These are phyloP conservation scores for Citrus cavaleriei DNA, from an alignment of 345 rosid genomes.

Conservation along the genomic window DNA sequence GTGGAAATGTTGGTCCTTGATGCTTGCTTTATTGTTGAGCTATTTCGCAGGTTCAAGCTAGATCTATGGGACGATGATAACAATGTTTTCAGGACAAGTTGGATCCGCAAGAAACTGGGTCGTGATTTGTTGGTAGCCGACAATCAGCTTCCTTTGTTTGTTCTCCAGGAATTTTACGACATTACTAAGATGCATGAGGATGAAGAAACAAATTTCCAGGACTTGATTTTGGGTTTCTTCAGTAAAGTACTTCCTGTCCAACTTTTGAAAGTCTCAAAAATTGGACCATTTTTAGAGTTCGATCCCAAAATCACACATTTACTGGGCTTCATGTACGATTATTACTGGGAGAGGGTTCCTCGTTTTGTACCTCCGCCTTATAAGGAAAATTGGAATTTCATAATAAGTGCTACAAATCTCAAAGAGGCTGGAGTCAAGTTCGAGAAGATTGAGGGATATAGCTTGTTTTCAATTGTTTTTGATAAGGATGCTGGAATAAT, in stretches of 20 bases:
- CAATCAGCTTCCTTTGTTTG: conserved; percentile 8
- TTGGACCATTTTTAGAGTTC: fast-evolving
- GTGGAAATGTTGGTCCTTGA: too few species aligned
- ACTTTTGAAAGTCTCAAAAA: too few species aligned
- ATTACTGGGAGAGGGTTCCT: not conserved
- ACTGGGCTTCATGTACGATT: not conserved
- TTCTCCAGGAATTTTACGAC: not conserved
- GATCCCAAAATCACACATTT: not conserved
- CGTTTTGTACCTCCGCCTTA: fast-evolving
- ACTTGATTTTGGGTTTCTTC: not conserved
- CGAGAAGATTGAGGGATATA: not conserved
- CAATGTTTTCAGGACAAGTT: too few species aligned
- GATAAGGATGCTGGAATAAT: not conserved
- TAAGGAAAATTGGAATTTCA: not conserved
- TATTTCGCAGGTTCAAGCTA: too few species aligned
- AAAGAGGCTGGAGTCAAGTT: conserved; percentile 13
- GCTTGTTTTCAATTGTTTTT: not conserved
- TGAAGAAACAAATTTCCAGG: not conserved
- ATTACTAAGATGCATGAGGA: not conserved
- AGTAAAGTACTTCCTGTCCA: not conserved
- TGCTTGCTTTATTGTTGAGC: too few species aligned
- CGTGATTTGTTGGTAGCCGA: too few species aligned
- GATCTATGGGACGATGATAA: too few species aligned
- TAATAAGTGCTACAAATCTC: conserved; percentile 10
- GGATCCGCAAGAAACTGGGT: too few species aligned